Base-by-base conservation (phyloP, 2,329 filamentous ascomycete genomes). In the Pseudogymnoascus destructans region DNA sequence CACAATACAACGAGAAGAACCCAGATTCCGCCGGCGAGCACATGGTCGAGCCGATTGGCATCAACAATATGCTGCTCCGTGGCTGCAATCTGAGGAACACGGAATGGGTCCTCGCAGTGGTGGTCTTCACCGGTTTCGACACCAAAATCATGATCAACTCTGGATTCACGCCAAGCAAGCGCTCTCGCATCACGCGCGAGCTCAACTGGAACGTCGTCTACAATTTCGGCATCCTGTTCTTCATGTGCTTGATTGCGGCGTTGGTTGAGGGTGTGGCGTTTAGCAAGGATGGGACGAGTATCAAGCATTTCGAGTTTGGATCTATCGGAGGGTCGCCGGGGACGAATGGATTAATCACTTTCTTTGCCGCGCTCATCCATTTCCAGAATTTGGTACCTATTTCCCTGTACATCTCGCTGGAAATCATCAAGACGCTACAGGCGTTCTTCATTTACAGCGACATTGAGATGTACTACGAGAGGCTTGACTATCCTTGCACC, bases 131-230 rank as follows among this genome's bases (percentile, higher is more conserved):
- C 10, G 93, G 93, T 30, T 84, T 91, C 67, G 92, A 98, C 70
- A 95, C 92, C 32, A 98, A 97, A 74, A 97, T 96, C 70, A 98
- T 98, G 92, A 87, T 96, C 75, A 98, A 98, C 69, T 88, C 93
- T 25, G 93, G 93, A 60, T 86, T 91, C 61, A 98, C 93, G 1
- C 93, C 95, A 9, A 95, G 84, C 70, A 98, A 98, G 75, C 87
- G 92, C 62, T 83, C 93, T 36, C 84, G 89, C 64, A 91, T 98
- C 66, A 88, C 91, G 57, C 86, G 89, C 62, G 91, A 95, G 70
- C 80, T 98, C 64, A 98, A 98, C 75, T 95, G 89, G 80, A 95
- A 95, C 71, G 91, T 98, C 71, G 80, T 97, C 61, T 95, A 91
- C 79, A 98, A 98, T 72, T 97, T 98, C 68, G 76, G 86, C 65